Base-by-base conservation (phyloP, 2,329 filamentous ascomycete species). In the Pseudocercospora fuligena region DNA sequence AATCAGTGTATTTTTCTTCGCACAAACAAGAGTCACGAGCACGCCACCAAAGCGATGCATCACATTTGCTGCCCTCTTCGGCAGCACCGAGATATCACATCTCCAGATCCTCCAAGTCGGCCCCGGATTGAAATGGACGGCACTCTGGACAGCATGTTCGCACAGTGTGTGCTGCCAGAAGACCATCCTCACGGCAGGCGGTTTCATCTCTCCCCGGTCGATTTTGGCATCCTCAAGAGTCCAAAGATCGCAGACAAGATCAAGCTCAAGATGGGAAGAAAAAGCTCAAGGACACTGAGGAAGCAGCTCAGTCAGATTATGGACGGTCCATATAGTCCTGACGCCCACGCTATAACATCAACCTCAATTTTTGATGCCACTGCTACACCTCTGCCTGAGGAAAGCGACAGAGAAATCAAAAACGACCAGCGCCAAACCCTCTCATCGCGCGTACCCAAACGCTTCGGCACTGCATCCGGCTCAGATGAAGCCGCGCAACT, bases 201-300 rank as follows among this genome's bases (percentile, higher is more conserved):
- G 2, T 58, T 67, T 19, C 61, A 64, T 23, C 21, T 67, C 23
- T 67, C 65, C 2, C 65, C 65, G 25, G 61, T 67, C 1, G 65
- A 67, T 36, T 64, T 64, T 23, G 60, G 60, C 6, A 67, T 67
- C 14, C 58, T 64, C 60, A 64, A 58, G 16, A 67, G 65, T 57
- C 65, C 65, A n/a, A 58, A 46, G 25, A 64, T 67, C 29, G 61
- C 56, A 14, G 65, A 67, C 65, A 64, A 64, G 36, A 64, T 67
- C 61, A 64, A 56, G 49, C 61, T 67, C 57, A 67, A 67, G 36
- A 64, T 67, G 65, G 63, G 65, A 59, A 67, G 62, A 47, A 67
- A 67, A 58, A 67, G 65, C 65, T 61, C 65, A 21, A 63, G 49
- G 21, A 64, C 47, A 12, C 21, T 67, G 36, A 64, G 61, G 29